These are phyloP conservation scores for Fusarium protoensiforme DNA, from an alignment of 2,329 filamentous ascomycete species.

Conservation along the genomic window DNA sequence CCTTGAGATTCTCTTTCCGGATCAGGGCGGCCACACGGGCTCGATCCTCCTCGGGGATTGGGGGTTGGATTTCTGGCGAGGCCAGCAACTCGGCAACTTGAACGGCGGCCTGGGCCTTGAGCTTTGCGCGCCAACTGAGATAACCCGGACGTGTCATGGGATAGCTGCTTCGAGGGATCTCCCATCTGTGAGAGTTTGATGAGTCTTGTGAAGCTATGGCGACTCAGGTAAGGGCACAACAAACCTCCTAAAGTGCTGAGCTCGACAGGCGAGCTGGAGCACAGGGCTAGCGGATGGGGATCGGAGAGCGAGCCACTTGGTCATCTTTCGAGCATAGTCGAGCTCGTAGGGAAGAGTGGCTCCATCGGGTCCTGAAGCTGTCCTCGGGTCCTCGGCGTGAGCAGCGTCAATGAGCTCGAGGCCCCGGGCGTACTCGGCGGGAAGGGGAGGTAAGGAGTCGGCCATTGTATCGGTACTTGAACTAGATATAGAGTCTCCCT, in stretches of 20 bases:
- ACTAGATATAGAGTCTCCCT: neutral
- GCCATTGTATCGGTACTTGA: constrained; percentile 18
- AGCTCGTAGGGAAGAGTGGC: constrained; percentile 77
- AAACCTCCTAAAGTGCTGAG: constrained; percentile 82
- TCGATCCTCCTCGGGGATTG: constrained; percentile 61
- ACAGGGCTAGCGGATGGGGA: constrained; percentile 71
- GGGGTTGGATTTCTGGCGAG: constrained; percentile 49
- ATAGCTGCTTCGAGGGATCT: constrained; percentile 78
- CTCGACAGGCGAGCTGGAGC: constrained; percentile 80
- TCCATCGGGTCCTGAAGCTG: constrained; percentile 55
- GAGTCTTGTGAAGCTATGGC: neutral
- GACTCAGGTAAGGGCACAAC: neutral
- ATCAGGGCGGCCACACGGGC: constrained; percentile 76
- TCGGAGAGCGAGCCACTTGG: constrained; percentile 73
- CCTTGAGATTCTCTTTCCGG: constrained; percentile 78
- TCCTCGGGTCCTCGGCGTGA: constrained; percentile 51
- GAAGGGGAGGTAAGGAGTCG: constrained; percentile 46
- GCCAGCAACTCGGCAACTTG: constrained; percentile 66
- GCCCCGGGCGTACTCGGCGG: constrained; percentile 60
- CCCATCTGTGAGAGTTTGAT: constrained; percentile 66
- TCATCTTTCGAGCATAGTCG: constrained; percentile 85
- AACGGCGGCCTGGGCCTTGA: constrained; percentile 72
- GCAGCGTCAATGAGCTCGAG: constrained; percentile 78
- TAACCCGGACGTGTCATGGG: constrained; percentile 82
- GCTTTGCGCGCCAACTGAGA: constrained; percentile 79